Conservation (phyloP, 108 stramenopile species). For the Pseudonitzschia multistriata region DNA sequence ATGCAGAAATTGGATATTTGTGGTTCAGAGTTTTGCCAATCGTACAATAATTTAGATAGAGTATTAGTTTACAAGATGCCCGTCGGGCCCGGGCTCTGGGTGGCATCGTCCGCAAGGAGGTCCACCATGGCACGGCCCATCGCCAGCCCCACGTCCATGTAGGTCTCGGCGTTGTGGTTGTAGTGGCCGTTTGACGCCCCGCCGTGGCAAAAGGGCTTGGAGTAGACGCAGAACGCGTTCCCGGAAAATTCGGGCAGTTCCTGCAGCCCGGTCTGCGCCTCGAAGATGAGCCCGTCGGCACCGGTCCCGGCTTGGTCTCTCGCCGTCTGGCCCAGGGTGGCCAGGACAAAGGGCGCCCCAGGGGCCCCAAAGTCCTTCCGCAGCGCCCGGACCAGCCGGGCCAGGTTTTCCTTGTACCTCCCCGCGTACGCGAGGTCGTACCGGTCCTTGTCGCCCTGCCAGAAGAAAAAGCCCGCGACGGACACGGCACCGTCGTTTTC, state of each 20-base stretch:
- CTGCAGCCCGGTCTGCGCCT: constrained; percentile 31
- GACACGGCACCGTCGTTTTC: too few relatives aligned
- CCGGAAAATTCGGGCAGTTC: constrained; percentile 25
- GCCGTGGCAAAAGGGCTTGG: constrained; percentile 21
- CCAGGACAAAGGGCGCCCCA: constrained; percentile 38
- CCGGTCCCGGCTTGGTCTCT: constrained; percentile 10
- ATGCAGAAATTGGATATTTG: too few relatives aligned
- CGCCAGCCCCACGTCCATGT: constrained; percentile 41
- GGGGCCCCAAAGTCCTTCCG: constrained; percentile 33
- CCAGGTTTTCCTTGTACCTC: constrained; percentile 29
- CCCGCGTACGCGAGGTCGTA: constrained; percentile 16
- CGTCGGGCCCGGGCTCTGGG: too few relatives aligned
- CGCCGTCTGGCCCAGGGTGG: constrained; percentile 32
- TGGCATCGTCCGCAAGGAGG: constrained; percentile 11
- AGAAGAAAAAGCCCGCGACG: constrained; percentile 38
- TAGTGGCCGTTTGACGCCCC: constrained; percentile 26
- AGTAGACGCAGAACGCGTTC: constrained; percentile 31
- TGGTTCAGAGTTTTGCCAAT: too few relatives aligned
- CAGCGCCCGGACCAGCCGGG: constrained; percentile 23
- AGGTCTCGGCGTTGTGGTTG: constrained; percentile 40
- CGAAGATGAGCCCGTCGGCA: constrained; percentile 15
- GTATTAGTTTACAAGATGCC: too few relatives aligned
- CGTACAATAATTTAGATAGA: too few relatives aligned
- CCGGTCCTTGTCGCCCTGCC: constrained; percentile 51
- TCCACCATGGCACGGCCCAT: constrained; percentile 38